These are phyloP conservation scores for Azolla pinnata DNA, from an alignment of 75 land plant species.

Conservation along the genomic window DNA sequence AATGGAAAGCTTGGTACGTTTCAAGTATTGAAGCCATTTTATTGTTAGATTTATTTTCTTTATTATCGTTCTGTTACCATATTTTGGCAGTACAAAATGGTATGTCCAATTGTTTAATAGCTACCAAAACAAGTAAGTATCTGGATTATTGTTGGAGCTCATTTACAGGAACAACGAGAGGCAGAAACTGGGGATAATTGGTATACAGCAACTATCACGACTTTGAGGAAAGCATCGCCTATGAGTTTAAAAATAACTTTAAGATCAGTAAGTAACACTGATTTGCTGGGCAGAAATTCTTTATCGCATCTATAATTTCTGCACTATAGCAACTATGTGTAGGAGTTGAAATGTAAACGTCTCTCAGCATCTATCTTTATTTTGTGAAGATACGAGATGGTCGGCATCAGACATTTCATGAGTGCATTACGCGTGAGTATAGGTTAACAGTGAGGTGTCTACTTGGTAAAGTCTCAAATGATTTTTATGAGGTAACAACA, in stretches of 20 bases:
- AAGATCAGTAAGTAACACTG: constrained; percentile 43
- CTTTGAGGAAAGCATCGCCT: constrained; percentile 66
- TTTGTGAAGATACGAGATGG: constrained; percentile 64
- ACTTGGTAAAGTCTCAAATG: constrained; percentile 40
- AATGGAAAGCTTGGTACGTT: constrained; percentile 30
- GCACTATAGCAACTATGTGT: no score
- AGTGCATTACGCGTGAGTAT: constrained; percentile 64
- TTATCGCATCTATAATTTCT: no score
- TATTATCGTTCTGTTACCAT: neutral
- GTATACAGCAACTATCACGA: constrained; percentile 36
- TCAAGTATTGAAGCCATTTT: neutral
- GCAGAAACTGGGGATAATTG: constrained; percentile 32
- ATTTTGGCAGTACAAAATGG: no score
- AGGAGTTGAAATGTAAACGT: neutral
- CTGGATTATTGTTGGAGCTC: no score
- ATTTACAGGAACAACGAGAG: constrained; percentile 50
- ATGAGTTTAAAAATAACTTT: constrained; percentile 64
- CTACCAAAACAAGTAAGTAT: no score
- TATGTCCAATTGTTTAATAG: no score
- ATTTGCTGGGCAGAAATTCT: neutral
- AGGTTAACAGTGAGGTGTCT: constrained; percentile 51
- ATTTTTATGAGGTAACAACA: constrained; percentile 55
- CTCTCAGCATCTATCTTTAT: neutral
- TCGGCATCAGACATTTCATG: constrained; percentile 47
- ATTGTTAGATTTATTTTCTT: neutral